phyloP scores from a whole-genome alignment of 108 stramenopile species.

The Phaeodactylum tricornutum region DNA sequence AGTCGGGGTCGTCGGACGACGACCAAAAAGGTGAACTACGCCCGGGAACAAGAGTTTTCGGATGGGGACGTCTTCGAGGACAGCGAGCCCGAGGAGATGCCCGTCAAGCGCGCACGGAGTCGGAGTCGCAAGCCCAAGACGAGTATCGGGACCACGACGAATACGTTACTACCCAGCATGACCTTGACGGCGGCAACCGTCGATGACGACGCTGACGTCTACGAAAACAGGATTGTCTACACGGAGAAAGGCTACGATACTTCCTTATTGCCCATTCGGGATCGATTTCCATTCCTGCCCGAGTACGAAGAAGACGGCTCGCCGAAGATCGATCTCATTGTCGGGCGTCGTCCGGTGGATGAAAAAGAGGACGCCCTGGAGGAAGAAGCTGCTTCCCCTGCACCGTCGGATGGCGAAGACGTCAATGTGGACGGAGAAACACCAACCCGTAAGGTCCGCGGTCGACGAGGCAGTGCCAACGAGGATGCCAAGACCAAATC shows the following conservation, averaged over 20 bases:
- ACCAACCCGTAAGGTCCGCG: slow-evolving; percentile 7
- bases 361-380: slow-evolving; percentile 25
- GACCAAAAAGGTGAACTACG: slow-evolving; percentile 51
- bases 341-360: slow-evolving; percentile 84
- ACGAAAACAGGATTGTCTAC: slow-evolving; percentile 32
- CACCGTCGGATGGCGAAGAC: slow-evolving; percentile 17
- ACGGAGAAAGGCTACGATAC: slow-evolving; percentile 78
- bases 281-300: slow-evolving; percentile 84
- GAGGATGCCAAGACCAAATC: slow-evolving; percentile 11
- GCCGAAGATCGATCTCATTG: slow-evolving; percentile 84
- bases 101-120: slow-evolving; percentile 19
- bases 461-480: slow-evolving; percentile 1
- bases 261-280: slow-evolving; percentile 58
- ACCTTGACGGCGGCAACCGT: background rate
- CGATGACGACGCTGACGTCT: slow-evolving; percentile 12
- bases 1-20: slow-evolving; percentile 35
- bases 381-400: slow-evolving; percentile 16
- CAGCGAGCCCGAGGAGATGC: slow-evolving; percentile 19
- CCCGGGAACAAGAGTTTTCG: slow-evolving; percentile 73
- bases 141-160: slow-evolving; percentile 4
- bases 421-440: slow-evolving; percentile 23
- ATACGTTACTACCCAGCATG: slow-evolving; percentile 6
- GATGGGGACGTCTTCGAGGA: slow-evolving; percentile 75
- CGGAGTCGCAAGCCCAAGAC: slow-evolving; percentile 2
- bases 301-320: slow-evolving; percentile 90